Percentiles rank a stretch among this genome's conserved stretches.
phyloP scores from a whole-genome alignment of 192 early-diverging fungal genomes.

The Chytriomyces sp. region DNA sequence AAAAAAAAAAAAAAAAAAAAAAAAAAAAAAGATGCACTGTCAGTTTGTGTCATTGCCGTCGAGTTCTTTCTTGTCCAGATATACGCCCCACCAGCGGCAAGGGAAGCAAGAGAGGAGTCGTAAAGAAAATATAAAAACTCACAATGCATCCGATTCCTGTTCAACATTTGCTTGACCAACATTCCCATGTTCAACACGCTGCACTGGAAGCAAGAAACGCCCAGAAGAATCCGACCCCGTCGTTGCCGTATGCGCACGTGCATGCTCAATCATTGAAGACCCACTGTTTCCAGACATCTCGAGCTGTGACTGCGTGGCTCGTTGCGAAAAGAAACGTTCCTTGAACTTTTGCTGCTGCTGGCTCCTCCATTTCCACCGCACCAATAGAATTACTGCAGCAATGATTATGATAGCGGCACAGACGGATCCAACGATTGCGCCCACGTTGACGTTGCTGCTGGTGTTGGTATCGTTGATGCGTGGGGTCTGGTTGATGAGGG shows the following conservation, averaged over 20 bases:
- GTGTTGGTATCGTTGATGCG: neutral
- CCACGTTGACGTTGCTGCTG: neutral
- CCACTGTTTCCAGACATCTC: neutral
- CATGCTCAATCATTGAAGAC: neutral
- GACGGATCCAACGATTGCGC: neutral
- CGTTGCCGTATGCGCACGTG: too few relatives aligned
- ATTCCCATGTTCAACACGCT: too few relatives aligned
- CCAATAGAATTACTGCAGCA: neutral
- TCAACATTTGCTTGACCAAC: too few relatives aligned
- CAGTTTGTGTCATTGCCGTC: too few relatives aligned
- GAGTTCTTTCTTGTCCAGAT: too few relatives aligned
- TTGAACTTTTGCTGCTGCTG: neutral
- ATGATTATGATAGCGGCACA: neutral
- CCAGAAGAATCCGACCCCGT: too few relatives aligned
- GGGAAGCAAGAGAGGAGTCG: too few relatives aligned
- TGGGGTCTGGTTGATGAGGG: neutral
- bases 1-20: too few relatives aligned
- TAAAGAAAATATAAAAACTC: too few relatives aligned
- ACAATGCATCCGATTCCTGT: too few relatives aligned
- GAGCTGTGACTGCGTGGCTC: neutral
- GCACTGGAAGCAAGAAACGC: too few relatives aligned
- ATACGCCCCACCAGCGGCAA: too few relatives aligned
- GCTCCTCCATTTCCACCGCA: neutral
- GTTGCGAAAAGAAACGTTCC: neutral
- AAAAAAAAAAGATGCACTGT: neutral